Evolutionary conservation across 2,329 filamentous ascomycete species (phyloP), one percentile per base, ranked within the genome.

Genomic region (Diaporthe sp.): DNA sequence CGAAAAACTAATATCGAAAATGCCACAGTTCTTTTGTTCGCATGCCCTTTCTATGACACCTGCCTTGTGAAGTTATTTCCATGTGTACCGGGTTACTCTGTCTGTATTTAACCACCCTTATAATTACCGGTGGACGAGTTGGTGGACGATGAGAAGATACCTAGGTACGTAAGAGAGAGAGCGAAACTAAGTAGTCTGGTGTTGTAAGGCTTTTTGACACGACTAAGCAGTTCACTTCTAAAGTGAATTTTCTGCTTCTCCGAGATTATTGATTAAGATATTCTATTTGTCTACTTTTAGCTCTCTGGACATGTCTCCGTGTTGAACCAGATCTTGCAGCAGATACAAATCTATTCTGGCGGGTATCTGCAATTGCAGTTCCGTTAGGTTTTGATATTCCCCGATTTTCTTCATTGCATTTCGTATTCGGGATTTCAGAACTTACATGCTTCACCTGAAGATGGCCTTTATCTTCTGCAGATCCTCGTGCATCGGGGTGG

Each of bases 171-270:
- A 12, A 13, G 1, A 39, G 37, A 39, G 0, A 39, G 37, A 39
- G 37, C 3, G 10, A 13, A 39, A 12, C 37, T 39, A 13, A 12
- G 10, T 44, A 44, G 42, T 8, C 13, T 44, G 42, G 15, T 15
- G 7, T 44, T 8, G 13, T 19, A 7, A 1, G 17, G 5, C 0
- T 19, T 49, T 49, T n/a, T 13, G 12, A 28, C 5, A n/a, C 1
- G 17, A 49, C 7, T 57, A 1, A 19, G 3, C 10, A 49, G 4
- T 19, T 28, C 9, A 6, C 28, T 28, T 5, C 10, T 7, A 28
- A 49, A 12, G 17, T 2, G 10, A 1, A 8, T 5, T 19, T n/a
- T 0, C 7, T 15, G 5, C 22, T n/a, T 15, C 19, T 9, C 8
- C n/a, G 25, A 3, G 3, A 67, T 67, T n/a, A 67, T 22, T 10